Evolutionary conservation across 495 filamentous ascomycete genomes (phyloP).

Genomic region (Bacidia gigantensis): DNA sequence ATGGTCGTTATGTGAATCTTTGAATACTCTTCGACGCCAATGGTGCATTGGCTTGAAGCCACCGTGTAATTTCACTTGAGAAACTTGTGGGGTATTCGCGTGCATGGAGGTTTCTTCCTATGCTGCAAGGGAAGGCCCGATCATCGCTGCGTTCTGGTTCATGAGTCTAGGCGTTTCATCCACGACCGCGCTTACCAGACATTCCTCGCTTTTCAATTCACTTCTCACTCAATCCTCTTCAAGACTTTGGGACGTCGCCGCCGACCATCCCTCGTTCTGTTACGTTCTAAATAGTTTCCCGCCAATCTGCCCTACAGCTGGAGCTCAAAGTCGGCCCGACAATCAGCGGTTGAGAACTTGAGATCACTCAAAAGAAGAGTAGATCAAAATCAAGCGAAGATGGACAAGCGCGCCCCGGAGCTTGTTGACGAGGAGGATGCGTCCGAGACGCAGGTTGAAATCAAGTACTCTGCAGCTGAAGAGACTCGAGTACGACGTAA

Average conservation of each 20-base stretch:
- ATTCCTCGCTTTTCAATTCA: background rate
- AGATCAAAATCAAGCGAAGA: too few relatives aligned
- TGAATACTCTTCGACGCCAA: too few relatives aligned
- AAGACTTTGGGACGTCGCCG: background rate
- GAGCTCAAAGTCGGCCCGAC: too few relatives aligned
- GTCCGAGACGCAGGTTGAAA: background rate
- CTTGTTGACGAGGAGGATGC: background rate
- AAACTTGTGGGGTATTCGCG: background rate
- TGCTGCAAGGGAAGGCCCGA: background rate
- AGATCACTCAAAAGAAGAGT: background rate
- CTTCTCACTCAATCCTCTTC: background rate
- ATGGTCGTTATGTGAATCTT: too few relatives aligned
- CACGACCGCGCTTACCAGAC: background rate
- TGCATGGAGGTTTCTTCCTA: background rate
- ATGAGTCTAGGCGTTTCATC: background rate
- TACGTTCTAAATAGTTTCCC: too few relatives aligned
- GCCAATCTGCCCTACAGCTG: too few relatives aligned
- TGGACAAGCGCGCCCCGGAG: background rate
- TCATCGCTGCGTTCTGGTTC: background rate
- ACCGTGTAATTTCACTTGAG: background rate
- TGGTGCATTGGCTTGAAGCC: too few relatives aligned
- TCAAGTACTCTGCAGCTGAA: background rate
- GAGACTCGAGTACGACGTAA: constrained; percentile 21
- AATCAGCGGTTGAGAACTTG: too few relatives aligned
- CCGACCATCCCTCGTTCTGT: too few relatives aligned